These are phyloP conservation scores for Colletotrichum filicis DNA, from an alignment of 2,329 filamentous ascomycete species.

Conservation along the genomic window DNA sequence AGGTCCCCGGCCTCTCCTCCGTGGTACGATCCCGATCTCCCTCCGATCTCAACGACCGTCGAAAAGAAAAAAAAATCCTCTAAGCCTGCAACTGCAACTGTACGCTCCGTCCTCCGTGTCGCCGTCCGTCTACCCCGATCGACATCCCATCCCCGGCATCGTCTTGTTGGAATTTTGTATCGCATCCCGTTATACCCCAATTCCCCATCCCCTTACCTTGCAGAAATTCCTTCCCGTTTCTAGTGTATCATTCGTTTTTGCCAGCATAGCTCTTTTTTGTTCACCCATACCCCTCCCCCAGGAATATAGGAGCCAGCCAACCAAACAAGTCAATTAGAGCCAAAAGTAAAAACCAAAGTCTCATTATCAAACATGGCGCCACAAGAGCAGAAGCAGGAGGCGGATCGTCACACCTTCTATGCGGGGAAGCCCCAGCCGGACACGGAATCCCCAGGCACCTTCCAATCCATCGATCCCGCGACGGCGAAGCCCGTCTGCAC, in stretches of 20 bases:
- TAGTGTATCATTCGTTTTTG: neutral
- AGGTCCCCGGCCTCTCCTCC: constrained; percentile 22
- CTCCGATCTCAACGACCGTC: constrained; percentile 17
- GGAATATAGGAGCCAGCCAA: neutral
- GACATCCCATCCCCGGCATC: constrained; percentile 7
- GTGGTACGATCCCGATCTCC: constrained; percentile 27
- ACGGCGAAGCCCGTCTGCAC: constrained; percentile 75
- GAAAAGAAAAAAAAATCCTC: neutral
- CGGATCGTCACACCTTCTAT: constrained; percentile 73
- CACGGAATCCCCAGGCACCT: constrained; percentile 68
- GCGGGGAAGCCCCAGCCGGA: constrained; percentile 74
- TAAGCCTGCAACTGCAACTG: neutral
- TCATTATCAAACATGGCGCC: constrained; percentile 25
- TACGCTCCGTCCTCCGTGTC: constrained; percentile 15
- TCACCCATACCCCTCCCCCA: neutral
- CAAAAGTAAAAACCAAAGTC: neutral
- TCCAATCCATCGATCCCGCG: constrained; percentile 80
- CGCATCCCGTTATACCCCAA: neutral
- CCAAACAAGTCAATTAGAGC: neutral
- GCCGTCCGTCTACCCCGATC: constrained; percentile 15
- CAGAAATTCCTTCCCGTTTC: neutral
- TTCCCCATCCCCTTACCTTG: neutral
- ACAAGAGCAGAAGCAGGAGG: constrained; percentile 16
- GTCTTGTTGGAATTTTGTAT: neutral
- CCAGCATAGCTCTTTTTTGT: neutral